Evolutionary conservation across 805 yeast species (phyloP).

Genomic region (Ogataea pilisensis): DNA sequence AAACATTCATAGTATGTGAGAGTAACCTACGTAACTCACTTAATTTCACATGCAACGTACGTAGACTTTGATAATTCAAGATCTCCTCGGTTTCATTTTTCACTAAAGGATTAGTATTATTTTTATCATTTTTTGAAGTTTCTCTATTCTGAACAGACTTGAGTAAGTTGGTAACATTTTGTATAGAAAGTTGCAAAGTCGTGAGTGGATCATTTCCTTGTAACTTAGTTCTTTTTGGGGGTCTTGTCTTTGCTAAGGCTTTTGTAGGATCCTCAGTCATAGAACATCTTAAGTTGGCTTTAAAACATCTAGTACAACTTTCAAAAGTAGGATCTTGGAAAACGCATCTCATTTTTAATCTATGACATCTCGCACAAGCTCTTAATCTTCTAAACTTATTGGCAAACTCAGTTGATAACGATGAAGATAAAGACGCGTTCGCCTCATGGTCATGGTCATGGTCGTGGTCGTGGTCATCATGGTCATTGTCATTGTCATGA

Average conservation of each 20-base stretch:
- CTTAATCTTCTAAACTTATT: conserved; percentile 42
- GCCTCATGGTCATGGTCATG: background rate
- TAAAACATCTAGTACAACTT: conserved; percentile 44
- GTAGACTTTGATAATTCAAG: conserved; percentile 17
- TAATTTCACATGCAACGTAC: conserved; percentile 27
- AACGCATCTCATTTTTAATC: conserved; percentile 49
- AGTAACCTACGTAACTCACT: conserved; percentile 30
- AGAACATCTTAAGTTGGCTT: conserved; percentile 43
- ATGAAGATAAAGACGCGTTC: background rate
- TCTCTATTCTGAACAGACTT: conserved; percentile 19
- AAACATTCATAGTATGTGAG: conserved; percentile 24
- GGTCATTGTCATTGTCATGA: background rate
- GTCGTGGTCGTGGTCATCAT: background rate
- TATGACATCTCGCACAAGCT: conserved; percentile 54
- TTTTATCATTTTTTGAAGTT: conserved; percentile 6
- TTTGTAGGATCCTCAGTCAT: conserved; percentile 48
- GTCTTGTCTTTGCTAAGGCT: conserved; percentile 36
- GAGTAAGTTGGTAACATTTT: conserved; percentile 23
- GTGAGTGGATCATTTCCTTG: conserved; percentile 26
- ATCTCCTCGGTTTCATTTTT: conserved; percentile 17
- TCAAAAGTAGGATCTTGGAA: conserved; percentile 42
- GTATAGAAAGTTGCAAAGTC: conserved; percentile 24
- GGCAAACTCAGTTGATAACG: conserved; percentile 32
- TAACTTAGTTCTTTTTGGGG: conserved; percentile 28
- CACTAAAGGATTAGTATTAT: too few relatives aligned